These are phyloP conservation scores for Amniculicola lignicola DNA, from an alignment of 495 filamentous ascomycete species.

Conservation along the genomic window DNA sequence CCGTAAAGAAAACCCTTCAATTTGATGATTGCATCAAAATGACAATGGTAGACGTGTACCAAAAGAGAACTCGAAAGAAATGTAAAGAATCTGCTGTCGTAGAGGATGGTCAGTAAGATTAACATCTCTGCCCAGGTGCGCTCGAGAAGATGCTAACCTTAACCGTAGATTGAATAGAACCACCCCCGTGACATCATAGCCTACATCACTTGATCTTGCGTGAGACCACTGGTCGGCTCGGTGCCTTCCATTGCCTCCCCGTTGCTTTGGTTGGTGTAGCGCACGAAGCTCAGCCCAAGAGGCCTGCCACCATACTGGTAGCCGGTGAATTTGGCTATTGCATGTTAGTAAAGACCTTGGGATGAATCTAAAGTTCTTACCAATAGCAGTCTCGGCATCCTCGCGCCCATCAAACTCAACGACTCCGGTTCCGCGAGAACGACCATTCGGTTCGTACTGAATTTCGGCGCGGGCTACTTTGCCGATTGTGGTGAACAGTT, in stretches of 20 bases:
- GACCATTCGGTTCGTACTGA: slow-evolving; percentile 94
- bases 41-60: too few species aligned
- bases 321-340: slow-evolving; percentile 83
- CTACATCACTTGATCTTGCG: slow-evolving; percentile 97
- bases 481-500: slow-evolving; percentile 95
- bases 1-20: too few species aligned
- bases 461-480: slow-evolving; percentile 98
- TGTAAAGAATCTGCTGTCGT: too few species aligned
- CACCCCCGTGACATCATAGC: too few species aligned
- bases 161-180: too few species aligned
- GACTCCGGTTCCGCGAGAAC: slow-evolving; percentile 91
- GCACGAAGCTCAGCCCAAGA: slow-evolving; percentile 86
- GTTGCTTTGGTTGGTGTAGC: slow-evolving; percentile 68
- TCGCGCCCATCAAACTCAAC: slow-evolving; percentile 83
- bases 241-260: slow-evolving; percentile 74
- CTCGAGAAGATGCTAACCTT: too few species aligned
- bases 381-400: slow-evolving; percentile 86
- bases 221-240: slow-evolving; percentile 70
- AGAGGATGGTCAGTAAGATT: too few species aligned
- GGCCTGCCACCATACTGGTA: slow-evolving; percentile 97
- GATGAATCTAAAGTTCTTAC: slow-evolving; percentile 46
- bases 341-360: slow-evolving; percentile 19
- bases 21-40: too few species aligned
- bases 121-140: too few species aligned
- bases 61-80: too few species aligned